Evolutionary conservation across 192 early-diverging fungal genomes (phyloP), one percentile per base, ranked within the genome.

Genomic region (Physocladia obscura): DNA sequence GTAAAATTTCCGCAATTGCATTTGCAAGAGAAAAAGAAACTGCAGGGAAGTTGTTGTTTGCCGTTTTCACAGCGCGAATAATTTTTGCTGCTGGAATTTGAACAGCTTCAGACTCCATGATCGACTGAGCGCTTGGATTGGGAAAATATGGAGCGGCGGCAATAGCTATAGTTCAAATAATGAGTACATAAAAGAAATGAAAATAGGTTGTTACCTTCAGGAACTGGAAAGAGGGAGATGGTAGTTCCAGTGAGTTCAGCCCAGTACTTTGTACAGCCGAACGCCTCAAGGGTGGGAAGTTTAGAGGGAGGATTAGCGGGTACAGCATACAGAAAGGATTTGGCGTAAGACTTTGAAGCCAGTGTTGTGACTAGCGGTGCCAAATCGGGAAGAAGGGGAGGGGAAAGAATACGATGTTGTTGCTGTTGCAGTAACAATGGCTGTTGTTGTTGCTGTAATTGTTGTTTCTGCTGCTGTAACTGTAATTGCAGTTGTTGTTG

Each of bases 241-340:
- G 11, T 17, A 6, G 32, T 17, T 15, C 65, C 65, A 56, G 11
- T 13, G 21, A 68, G 37, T 35, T 68, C 65, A 5, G 65, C 65
- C 65, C 65, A 68, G 29, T 68, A 68, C 52, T 68, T 68, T 36
- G 36, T 52, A 47, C 65, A 68, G 3, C 65, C 65, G 22, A 38
- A 26, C 19, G 13, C 4, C 22, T 47, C 21, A 37, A 67, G 39
- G 6, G 5, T 26, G 24, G 60, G 17, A 34, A 67, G 47, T 17
- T 37, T 24, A 8, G 38, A 38, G 8, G 29, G 29, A 17, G 57
- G 15, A 17, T 17, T 44, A 21, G n/a, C 59, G 35, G n/a, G 6
- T 26, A 37, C 2, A 68, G 30, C 22, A 44, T 68, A 68, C 17
- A 68, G 34, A 37, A 56, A 68, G 22, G 49, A 47, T 4, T 17